Conservation (phyloP, 768 basidiomycete species). For the Hypsizygus marmoreus region DNA sequence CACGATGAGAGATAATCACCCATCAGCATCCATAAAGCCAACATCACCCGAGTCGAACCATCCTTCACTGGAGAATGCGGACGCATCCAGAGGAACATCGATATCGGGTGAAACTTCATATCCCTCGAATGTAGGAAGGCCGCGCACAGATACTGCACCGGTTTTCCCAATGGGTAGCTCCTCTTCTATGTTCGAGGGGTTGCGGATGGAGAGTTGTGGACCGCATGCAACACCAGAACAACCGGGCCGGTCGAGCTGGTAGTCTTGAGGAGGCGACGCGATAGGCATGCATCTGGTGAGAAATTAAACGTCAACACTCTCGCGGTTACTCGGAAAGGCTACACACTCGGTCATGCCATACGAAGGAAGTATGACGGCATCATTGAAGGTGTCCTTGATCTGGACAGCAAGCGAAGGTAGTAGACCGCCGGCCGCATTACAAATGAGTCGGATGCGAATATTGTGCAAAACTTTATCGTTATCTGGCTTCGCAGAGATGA, state of each 20-base stretch:
- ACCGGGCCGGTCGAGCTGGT: slow-evolving; percentile 47
- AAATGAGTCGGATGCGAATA: slow-evolving; percentile 44
- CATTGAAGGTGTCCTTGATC: slow-evolving; percentile 46
- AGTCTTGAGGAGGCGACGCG: slow-evolving; percentile 43
- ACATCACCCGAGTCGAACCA: slow-evolving; percentile 57
- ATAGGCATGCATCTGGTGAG: slow-evolving; percentile 50
- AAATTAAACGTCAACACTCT: background rate
- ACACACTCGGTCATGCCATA: slow-evolving; percentile 47
- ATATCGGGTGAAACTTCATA: slow-evolving; percentile 49
- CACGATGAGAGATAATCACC: slow-evolving; percentile 22
- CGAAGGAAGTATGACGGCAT: slow-evolving; percentile 54
- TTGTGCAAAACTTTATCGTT: slow-evolving; percentile 31
- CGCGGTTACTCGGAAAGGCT: background rate
- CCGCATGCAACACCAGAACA: slow-evolving; percentile 51
- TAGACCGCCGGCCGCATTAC: slow-evolving; percentile 55
- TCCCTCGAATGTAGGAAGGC: slow-evolving; percentile 53
- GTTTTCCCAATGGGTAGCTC: slow-evolving; percentile 39
- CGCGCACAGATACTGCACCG: slow-evolving; percentile 59
- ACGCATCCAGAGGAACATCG: slow-evolving; percentile 44
- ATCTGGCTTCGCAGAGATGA: slow-evolving; percentile 39
- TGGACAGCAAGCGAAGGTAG: slow-evolving; percentile 52
- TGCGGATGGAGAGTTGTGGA: slow-evolving; percentile 45
- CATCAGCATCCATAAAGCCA: slow-evolving; percentile 49
- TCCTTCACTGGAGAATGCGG: slow-evolving; percentile 49
- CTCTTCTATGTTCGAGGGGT: slow-evolving; percentile 35